Evolutionary conservation across 192 early-diverging fungal species (phyloP).

Genomic region (Chytriomyces sp.): DNA sequence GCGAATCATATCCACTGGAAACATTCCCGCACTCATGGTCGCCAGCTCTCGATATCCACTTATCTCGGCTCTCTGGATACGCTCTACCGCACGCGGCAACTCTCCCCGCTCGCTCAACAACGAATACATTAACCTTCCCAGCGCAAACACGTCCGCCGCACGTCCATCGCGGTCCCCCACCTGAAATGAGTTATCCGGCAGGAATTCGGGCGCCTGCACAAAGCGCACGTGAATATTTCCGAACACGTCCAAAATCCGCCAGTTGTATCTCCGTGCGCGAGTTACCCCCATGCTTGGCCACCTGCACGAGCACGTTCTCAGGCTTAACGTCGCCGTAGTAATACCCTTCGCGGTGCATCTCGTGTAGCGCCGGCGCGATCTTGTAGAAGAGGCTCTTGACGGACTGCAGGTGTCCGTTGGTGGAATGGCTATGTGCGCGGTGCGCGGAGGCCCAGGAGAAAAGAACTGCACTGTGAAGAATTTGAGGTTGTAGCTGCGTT

Average conservation of each 20-base stretch:
- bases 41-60: too few relatives aligned
- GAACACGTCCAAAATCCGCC: too few relatives aligned
- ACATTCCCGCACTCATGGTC: too few relatives aligned
- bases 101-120: conserved; percentile 7
- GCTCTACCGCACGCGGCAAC: neutral
- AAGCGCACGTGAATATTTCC: too few relatives aligned
- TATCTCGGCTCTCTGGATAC: too few relatives aligned
- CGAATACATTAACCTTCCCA: conserved; percentile 15
- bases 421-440: neutral
- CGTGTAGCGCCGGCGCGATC: conserved; percentile 42
- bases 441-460: conserved; percentile 17
- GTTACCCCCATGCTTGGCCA: too few relatives aligned
- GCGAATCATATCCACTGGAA: too few relatives aligned
- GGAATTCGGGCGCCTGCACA: too few relatives aligned
- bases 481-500: too few relatives aligned
- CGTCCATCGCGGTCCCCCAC: neutral
- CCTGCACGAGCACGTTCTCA: conserved; percentile 54
- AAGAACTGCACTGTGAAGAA: neutral
- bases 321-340: conserved; percentile 63
- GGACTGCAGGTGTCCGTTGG: conserved; percentile 1
- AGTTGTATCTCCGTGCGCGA: too few relatives aligned
- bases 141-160: conserved; percentile 26
- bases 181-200: too few relatives aligned
- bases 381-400: conserved; percentile 43
- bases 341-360: conserved; percentile 49